phyloP scores from a whole-genome alignment of 2,329 filamentous ascomycete species.

The Aspergillus brasiliensis region DNA sequence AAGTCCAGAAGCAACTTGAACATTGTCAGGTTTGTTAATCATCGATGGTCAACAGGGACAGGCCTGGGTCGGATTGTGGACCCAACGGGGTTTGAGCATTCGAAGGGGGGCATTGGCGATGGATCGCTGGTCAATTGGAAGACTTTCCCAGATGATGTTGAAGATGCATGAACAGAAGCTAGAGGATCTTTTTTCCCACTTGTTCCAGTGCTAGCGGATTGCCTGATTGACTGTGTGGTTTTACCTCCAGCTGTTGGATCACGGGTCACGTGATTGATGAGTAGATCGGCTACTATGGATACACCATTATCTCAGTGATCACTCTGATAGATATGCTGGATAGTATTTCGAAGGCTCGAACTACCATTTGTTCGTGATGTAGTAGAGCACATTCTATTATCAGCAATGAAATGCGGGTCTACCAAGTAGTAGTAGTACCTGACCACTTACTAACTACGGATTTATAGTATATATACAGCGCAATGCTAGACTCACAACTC shows the following conservation, averaged over 20 bases:
- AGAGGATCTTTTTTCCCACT: not conserved
- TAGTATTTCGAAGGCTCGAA: too few species aligned
- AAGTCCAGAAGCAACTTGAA: not conserved
- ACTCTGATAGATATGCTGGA: too few species aligned
- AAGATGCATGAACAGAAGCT: not conserved
- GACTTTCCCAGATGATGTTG: not conserved
- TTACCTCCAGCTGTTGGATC: not conserved
- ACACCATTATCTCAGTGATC: too few species aligned
- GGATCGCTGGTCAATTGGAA: not conserved
- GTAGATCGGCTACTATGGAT: too few species aligned
- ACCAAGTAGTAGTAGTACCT: too few species aligned
- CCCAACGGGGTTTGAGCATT: not conserved
- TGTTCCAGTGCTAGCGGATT: not conserved
- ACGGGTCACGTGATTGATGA: not conserved
- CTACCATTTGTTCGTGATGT: too few species aligned
- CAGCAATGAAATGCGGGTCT: too few species aligned
- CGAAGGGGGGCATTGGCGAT: not conserved
- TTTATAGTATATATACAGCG: too few species aligned
- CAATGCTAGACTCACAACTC: too few species aligned
- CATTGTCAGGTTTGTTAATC: not conserved
- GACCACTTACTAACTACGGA: too few species aligned
- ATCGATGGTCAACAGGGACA: not conserved
- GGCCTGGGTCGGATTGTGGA: not conserved
- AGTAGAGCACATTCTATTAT: too few species aligned
- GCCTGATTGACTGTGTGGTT: not conserved